Percentiles rank a stretch among this genome's conserved stretches.
Conservation (phyloP, 2,329 filamentous ascomycete species). For the Emmonsiellopsis sp. region DNA sequence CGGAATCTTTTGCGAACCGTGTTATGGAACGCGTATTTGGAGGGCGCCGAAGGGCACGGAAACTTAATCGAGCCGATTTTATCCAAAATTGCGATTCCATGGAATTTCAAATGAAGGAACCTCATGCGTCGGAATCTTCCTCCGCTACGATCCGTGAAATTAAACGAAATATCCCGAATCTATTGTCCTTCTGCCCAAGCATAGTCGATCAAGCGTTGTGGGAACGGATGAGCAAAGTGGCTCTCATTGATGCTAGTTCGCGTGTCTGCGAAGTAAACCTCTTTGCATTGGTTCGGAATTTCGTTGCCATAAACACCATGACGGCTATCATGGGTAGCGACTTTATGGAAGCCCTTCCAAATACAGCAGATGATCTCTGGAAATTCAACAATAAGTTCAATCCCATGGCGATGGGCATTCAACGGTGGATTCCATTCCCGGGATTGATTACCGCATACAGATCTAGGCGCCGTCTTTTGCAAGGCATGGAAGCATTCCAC, state of each 20-base stretch:
- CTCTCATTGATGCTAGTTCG: constrained; percentile 26
- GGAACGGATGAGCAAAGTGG: constrained; percentile 46
- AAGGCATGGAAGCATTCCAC: constrained; percentile 33
- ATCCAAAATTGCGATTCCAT: constrained; percentile 30
- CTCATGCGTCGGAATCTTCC: constrained; percentile 35
- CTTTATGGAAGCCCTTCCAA: constrained; percentile 43
- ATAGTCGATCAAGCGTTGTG: constrained; percentile 53
- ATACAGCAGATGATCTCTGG: constrained; percentile 47
- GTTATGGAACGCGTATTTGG: constrained; percentile 35
- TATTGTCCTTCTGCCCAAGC: constrained; percentile 51
- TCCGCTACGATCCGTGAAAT: constrained; percentile 28
- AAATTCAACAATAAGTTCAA: constrained; percentile 46
- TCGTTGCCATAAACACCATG: constrained; percentile 41
- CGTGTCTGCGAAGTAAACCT: constrained; percentile 44
- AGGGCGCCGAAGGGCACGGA: constrained; percentile 28
- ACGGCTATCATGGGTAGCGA: constrained; percentile 44
- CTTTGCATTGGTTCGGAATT: constrained; percentile 45
- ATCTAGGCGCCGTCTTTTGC: constrained; percentile 33
- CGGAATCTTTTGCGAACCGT: constrained; percentile 22
- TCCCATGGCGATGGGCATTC: constrained; percentile 45
- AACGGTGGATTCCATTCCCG: constrained; percentile 47
- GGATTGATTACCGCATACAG: constrained; percentile 40
- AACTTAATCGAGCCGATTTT: constrained; percentile 23
- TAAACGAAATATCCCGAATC: constrained; percentile 40
- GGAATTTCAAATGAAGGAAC: constrained; percentile 34